Conservation (phyloP, 2,329 filamentous ascomycete genomes). For the Aspergillus hortae region DNA sequence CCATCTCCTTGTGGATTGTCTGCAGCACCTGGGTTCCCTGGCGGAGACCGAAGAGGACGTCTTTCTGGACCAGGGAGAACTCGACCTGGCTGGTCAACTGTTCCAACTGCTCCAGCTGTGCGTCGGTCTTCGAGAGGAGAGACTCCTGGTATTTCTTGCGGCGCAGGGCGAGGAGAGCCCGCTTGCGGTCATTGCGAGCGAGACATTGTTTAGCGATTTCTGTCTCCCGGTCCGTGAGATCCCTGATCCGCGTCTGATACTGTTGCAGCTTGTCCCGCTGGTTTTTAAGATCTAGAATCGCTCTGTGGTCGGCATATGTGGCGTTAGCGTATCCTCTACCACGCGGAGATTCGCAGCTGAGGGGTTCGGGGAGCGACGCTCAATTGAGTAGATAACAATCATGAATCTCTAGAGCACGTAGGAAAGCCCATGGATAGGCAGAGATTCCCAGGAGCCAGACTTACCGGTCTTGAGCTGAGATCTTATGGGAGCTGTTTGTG, state of each 20-base stretch:
- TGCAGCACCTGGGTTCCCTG: constrained; percentile 86
- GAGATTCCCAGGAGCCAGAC: constrained; percentile 21
- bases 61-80: constrained; percentile 95
- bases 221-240: constrained; percentile 83
- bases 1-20: constrained; percentile 94
- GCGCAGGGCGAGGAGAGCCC: constrained; percentile 81
- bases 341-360: not conserved
- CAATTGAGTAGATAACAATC: not conserved
- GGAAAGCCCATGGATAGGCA: not conserved
- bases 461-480: constrained; percentile 82
- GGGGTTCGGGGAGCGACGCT: not conserved
- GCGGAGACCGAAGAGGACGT: constrained; percentile 86
- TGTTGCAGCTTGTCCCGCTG: constrained; percentile 96
- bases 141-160: constrained; percentile 97
- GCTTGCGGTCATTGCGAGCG: constrained; percentile 71
- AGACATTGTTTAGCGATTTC: constrained; percentile 81
- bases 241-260: constrained; percentile 85
- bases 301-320: constrained; percentile 51
- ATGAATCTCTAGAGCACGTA: not conserved
- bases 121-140: constrained; percentile 82
- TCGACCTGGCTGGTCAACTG: constrained; percentile 84
- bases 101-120: constrained; percentile 90
- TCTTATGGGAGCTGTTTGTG: constrained; percentile 59
- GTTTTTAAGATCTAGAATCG: constrained; percentile 95
- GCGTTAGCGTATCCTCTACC: not conserved